phyloP scores from a whole-genome alignment of 768 basidiomycete species.

The Trametes punicea region DNA sequence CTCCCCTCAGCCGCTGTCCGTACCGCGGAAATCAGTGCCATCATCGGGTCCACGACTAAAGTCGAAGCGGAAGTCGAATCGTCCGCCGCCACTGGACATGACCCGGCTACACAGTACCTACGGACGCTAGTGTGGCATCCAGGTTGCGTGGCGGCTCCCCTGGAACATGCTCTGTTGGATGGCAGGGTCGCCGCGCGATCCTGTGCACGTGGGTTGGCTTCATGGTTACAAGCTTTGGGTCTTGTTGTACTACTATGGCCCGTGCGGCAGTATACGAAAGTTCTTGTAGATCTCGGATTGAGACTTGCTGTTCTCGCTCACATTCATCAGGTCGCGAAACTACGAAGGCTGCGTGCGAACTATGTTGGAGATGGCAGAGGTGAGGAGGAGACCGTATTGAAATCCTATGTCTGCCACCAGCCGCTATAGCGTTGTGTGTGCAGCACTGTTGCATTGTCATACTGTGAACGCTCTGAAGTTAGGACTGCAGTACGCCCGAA shows the following conservation, averaged over 20 bases:
- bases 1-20: slow-evolving; percentile 6
- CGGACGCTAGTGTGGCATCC: slow-evolving; percentile 8
- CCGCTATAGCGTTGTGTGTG: too few species aligned
- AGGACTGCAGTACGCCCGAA: too few species aligned
- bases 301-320: not conserved
- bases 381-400: too few species aligned
- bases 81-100: slow-evolving; percentile 20
- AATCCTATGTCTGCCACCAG: too few species aligned
- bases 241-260: slow-evolving; percentile 9
- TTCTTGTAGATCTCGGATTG: not conserved
- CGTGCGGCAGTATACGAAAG: not conserved
- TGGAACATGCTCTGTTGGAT: not conserved
- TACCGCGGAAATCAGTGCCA: not conserved
- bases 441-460: too few species aligned
- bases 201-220: not conserved
- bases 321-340: too few species aligned
- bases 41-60: slow-evolving; percentile 8
- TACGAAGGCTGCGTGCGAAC: too few species aligned
- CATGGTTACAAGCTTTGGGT: slow-evolving; percentile 5
- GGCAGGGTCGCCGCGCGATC: slow-evolving; percentile 15
- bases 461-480: too few species aligned
- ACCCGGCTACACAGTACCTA: slow-evolving; percentile 18
- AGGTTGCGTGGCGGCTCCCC: slow-evolving; percentile 1
- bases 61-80: slow-evolving; percentile 14
- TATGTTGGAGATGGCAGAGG: too few species aligned